Percentiles rank a stretch among this genome's conserved stretches.
Conservation (phyloP, 306 rosid species). For the Medicago ruthenica region DNA sequence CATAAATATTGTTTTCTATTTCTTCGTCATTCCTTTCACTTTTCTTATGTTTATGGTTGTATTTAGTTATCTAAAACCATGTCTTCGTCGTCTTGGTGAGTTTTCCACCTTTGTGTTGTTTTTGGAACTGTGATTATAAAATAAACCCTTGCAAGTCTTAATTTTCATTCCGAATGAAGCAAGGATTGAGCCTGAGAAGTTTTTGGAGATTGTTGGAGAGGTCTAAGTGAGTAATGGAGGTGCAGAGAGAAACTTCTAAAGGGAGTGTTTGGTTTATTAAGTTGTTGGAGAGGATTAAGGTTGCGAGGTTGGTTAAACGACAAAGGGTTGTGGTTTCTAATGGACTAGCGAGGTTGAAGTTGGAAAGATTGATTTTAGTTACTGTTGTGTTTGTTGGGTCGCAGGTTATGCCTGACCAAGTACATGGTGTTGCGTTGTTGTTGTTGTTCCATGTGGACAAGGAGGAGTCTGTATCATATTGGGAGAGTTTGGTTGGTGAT, state of each 20-base stretch:
- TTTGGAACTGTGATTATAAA: too few relatives aligned
- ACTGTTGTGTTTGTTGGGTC: constrained; percentile 49
- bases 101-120: too few relatives aligned
- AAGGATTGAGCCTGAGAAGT: constrained; percentile 78
- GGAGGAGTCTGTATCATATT: constrained; percentile 57
- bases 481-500: constrained; percentile 52
- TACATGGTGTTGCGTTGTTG: constrained; percentile 67
- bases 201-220: constrained; percentile 86
- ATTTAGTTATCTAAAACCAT: too few relatives aligned
- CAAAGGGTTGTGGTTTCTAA: constrained; percentile 67
- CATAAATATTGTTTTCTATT: too few relatives aligned
- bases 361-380: constrained; percentile 60
- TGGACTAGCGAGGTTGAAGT: constrained; percentile 60
- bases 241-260: constrained; percentile 53
- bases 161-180: constrained; percentile 54
- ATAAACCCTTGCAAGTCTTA: too few relatives aligned
- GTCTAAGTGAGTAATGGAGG: constrained; percentile 62
- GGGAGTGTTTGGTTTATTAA: constrained; percentile 71
- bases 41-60: too few relatives aligned
- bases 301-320: constrained; percentile 58
- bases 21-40: too few relatives aligned
- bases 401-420: constrained; percentile 70
- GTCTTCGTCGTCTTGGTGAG: too few relatives aligned
- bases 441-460: constrained; percentile 68
- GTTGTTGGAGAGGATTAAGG: constrained; percentile 66